These are phyloP conservation scores for Clonostachys rosea DNA, from an alignment of 2,329 filamentous ascomycete genomes.

Conservation along the genomic window DNA sequence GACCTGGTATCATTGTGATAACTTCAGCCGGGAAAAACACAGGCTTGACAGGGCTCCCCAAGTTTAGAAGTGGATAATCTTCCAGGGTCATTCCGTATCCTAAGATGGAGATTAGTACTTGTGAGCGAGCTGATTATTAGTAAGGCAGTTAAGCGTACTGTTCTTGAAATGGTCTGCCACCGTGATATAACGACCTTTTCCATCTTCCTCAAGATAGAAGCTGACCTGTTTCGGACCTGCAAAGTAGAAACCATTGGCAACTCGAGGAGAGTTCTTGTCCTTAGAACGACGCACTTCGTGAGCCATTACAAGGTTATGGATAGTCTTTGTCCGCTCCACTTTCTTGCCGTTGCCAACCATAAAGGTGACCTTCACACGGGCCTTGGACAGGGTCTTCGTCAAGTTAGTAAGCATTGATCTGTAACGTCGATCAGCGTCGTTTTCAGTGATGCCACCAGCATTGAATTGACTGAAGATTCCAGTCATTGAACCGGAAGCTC, in stretches of 20 bases:
- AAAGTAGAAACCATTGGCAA: conserved; percentile 12
- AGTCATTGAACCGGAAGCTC: conserved; percentile 24
- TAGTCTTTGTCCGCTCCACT: conserved; percentile 18
- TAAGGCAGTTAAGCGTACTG: conserved; percentile 23
- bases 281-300: conserved; percentile 6
- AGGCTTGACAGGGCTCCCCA: conserved; percentile 52
- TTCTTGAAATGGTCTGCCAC: conserved; percentile 38
- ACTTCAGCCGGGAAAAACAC: conserved; percentile 64
- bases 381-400: conserved; percentile 29
- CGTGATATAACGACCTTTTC: conserved; percentile 17
- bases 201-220: conserved; percentile 20
- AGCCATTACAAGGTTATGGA: conserved; percentile 16
- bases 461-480: conserved; percentile 19
- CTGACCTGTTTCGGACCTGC: conserved; percentile 22
- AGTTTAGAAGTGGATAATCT: conserved; percentile 59
- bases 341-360: conserved; percentile 20
- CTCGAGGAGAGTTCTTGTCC: neutral
- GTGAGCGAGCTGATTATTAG: neutral
- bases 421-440: neutral
- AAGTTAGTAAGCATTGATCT: conserved; percentile 17
- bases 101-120: conserved; percentile 6
- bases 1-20: conserved; percentile 59
- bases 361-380: conserved; percentile 26
- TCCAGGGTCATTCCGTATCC: conserved; percentile 27
- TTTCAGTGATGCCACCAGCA: neutral